A percentile compares a stretch with the other conserved stretches of the same genome.
phyloP scores from a whole-genome alignment of 306 rosid species.

The Spatholobus suberectus region DNA sequence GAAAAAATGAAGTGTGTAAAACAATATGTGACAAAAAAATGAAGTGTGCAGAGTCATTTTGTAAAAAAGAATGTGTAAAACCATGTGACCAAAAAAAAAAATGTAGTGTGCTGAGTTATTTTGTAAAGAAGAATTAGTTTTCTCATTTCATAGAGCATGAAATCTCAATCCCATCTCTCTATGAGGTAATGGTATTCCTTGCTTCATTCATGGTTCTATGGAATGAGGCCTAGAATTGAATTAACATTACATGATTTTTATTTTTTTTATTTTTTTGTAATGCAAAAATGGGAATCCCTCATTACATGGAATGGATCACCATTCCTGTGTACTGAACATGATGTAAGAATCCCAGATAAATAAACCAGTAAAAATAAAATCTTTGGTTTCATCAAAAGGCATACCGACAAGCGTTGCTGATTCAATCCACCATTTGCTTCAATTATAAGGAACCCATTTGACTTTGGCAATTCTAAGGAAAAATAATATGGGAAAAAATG shows the following conservation, averaged over 20 bases:
- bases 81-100: too few relatives aligned
- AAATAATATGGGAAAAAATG: not conserved
- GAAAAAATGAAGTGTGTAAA: not conserved
- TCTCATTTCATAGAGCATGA: slow-evolving; percentile 4
- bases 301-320: slow-evolving; percentile 18
- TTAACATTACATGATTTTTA: not conserved
- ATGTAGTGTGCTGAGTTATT: too few relatives aligned
- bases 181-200: slow-evolving; percentile 27
- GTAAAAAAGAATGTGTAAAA: not conserved
- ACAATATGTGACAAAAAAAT: not conserved
- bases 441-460: slow-evolving; percentile 88
- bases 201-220: slow-evolving; percentile 8
- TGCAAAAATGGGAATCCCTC: not conserved
- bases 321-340: slow-evolving; percentile 1
- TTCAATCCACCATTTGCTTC: slow-evolving; percentile 99
- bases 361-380: slow-evolving; percentile 14
- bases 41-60: not conserved
- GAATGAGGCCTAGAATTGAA: not conserved
- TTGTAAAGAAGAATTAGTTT: not conserved
- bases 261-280: too few relatives aligned
- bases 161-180: slow-evolving; percentile 11
- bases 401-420: slow-evolving; percentile 95
- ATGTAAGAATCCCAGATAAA: slow-evolving; percentile 30
- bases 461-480: slow-evolving; percentile 71
- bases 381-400: slow-evolving; percentile 42